phyloP scores from a whole-genome alignment of 1,284 basidiomycete genomes.

The Cutaneotrichosporon sp. region DNA sequence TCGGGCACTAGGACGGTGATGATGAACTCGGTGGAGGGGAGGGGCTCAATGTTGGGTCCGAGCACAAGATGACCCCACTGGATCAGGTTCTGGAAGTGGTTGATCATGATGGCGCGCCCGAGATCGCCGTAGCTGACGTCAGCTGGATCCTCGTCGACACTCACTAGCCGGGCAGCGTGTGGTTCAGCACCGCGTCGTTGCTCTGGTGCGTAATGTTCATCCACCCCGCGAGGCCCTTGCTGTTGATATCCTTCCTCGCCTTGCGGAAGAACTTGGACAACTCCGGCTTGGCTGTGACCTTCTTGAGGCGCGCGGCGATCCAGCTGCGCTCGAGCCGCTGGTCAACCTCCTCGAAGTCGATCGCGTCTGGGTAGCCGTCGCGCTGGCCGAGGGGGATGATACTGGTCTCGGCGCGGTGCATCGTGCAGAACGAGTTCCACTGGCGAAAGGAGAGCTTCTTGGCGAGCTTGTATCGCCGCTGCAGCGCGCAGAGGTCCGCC shows the following conservation, averaged over 20 bases:
- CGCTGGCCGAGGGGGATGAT: conserved; percentile 42
- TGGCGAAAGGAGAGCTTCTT: background rate
- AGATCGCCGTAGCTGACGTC: conserved; percentile 45
- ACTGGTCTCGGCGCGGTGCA: conserved; percentile 41
- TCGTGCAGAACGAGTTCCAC: conserved; percentile 34
- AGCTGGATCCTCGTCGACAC: conserved; percentile 21
- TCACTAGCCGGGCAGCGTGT: conserved; percentile 43
- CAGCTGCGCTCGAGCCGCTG: conserved; percentile 32
- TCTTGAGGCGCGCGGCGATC: conserved; percentile 30
- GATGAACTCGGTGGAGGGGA: conserved; percentile 40
- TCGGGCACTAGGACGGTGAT: conserved; percentile 47
- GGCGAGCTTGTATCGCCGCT: background rate
- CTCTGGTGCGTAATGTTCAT: conserved; percentile 22
- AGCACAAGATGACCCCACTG: conserved; percentile 30
- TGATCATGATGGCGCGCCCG: conserved; percentile 35
- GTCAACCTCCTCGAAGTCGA: conserved; percentile 38
- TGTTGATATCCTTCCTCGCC: conserved; percentile 22
- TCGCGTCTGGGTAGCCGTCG: conserved; percentile 36
- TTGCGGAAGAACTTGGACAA: conserved; percentile 27
- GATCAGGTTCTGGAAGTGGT: conserved; percentile 37
- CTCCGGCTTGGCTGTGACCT: conserved; percentile 30
- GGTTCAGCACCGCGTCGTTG: conserved; percentile 21
- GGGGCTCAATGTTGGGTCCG: conserved; percentile 23
- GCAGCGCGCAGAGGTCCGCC: conserved; percentile 15
- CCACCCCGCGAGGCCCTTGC: conserved; percentile 32